phyloP scores from a whole-genome alignment of 1,284 basidiomycete species.

The Trametes versicolor region DNA sequence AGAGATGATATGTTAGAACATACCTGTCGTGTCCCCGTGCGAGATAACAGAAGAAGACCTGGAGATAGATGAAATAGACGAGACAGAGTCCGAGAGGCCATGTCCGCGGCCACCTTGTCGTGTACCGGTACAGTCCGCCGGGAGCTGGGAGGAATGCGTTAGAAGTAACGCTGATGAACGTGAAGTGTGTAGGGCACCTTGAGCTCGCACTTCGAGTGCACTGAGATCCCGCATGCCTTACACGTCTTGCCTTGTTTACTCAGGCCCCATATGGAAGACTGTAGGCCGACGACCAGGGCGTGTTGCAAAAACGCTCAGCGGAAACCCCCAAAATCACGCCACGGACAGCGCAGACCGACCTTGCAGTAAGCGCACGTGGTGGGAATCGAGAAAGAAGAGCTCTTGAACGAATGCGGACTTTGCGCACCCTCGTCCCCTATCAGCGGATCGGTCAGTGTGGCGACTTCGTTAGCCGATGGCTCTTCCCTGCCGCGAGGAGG shows the following conservation, averaged over 20 bases:
- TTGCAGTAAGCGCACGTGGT: constrained; percentile 84
- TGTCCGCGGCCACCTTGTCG: constrained; percentile 35
- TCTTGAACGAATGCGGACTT: constrained; percentile 82
- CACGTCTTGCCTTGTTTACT: constrained; percentile 88
- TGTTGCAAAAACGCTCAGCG: not conserved
- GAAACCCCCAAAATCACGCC: not conserved
- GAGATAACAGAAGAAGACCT: constrained; percentile 46
- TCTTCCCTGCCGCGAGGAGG: not conserved
- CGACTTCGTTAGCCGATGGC: constrained; percentile 1
- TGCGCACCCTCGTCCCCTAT: constrained; percentile 77
- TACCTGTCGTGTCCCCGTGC: constrained; percentile 43
- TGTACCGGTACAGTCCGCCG: constrained; percentile 70
- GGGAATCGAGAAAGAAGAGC: constrained; percentile 85
- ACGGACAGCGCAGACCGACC: constrained; percentile 50
- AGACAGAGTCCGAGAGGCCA: constrained; percentile 34
- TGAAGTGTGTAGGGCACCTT: constrained; percentile 60
- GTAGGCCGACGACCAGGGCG: constrained; percentile 4
- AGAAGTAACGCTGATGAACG: constrained; percentile 12
- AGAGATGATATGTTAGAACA: constrained; percentile 14
- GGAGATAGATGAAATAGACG: constrained; percentile 39
- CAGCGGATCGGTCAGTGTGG: constrained; percentile 16
- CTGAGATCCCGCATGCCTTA: constrained; percentile 80
- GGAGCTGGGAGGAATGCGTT: constrained; percentile 59
- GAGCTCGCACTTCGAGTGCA: constrained; percentile 85
- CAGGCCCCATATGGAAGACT: constrained; percentile 87